These are phyloP conservation scores for Fusarium domesticum DNA, from an alignment of 2,329 filamentous ascomycete genomes.

Conservation along the genomic window DNA sequence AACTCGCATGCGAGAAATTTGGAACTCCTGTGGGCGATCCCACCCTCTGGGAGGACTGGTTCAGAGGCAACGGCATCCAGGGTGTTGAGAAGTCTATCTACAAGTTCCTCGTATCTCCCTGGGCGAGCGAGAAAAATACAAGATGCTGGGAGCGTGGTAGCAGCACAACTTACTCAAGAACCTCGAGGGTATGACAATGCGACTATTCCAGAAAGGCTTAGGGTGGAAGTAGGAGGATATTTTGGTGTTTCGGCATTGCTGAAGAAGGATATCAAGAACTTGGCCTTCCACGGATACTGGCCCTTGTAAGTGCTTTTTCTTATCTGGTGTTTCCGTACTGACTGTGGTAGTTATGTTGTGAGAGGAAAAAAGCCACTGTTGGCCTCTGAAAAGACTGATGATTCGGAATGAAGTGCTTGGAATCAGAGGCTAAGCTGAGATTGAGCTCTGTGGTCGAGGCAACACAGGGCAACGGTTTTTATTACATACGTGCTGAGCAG, in stretches of 20 bases:
- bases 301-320: slow-evolving; percentile 27
- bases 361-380: not conserved
- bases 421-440: no score
- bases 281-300: slow-evolving; percentile 33
- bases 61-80: slow-evolving; percentile 50
- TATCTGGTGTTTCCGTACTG: not conserved
- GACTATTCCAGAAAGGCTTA: slow-evolving; percentile 32
- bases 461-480: no score
- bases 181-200: slow-evolving; percentile 32
- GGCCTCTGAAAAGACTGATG: not conserved
- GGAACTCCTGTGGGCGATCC: slow-evolving; percentile 31
- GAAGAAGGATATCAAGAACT: slow-evolving; percentile 30
- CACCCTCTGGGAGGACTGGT: slow-evolving; percentile 30
- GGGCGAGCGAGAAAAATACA: slow-evolving; percentile 47
- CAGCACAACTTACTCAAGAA: slow-evolving; percentile 21
- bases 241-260: slow-evolving; percentile 28
- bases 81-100: slow-evolving; percentile 45
- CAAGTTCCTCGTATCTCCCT: slow-evolving; percentile 47
- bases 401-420: no score
- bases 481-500: no score
- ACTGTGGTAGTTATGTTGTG: not conserved
- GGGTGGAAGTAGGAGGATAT: slow-evolving; percentile 32
- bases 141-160: slow-evolving; percentile 42
- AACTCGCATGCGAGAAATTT: slow-evolving; percentile 25
- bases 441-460: slow-evolving; percentile 1